Evolutionary conservation across 441 rosid genomes (phyloP).

Genomic region (Adansonia madagascariensis): DNA sequence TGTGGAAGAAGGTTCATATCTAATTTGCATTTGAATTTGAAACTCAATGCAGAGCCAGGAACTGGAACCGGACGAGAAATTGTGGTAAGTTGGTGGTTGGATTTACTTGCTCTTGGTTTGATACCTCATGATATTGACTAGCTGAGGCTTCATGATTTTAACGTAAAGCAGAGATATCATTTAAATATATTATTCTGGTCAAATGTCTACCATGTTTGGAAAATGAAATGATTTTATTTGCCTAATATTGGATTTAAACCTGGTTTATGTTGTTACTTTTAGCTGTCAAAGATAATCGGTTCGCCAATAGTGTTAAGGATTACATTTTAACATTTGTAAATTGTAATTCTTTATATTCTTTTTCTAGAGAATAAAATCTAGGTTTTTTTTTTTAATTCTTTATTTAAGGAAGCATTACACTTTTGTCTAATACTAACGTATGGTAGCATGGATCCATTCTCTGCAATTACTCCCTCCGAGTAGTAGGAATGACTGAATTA

Average conservation of each 20-base stretch:
- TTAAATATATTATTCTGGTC: background rate
- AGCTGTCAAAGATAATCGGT: background rate
- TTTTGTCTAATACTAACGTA: background rate
- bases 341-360: background rate
- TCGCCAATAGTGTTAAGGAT: background rate
- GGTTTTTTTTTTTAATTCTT: background rate
- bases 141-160: background rate
- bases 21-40: slow-evolving; percentile 11
- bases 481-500: background rate
- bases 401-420: background rate
- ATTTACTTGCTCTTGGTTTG: background rate
- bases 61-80: slow-evolving; percentile 60
- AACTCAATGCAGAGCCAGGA: slow-evolving; percentile 52
- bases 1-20: background rate
- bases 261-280: background rate
- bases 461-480: background rate
- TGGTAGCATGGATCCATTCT: background rate
- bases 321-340: background rate
- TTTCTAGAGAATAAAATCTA: background rate
- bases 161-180: background rate
- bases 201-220: background rate
- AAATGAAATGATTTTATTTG: background rate
- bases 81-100: slow-evolving; percentile 43
- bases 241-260: slow-evolving; percentile 5
- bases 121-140: background rate